Base-by-base conservation (phyloP, 164 flowering plant genomes). In the Chloranthus sessilifolius region DNA sequence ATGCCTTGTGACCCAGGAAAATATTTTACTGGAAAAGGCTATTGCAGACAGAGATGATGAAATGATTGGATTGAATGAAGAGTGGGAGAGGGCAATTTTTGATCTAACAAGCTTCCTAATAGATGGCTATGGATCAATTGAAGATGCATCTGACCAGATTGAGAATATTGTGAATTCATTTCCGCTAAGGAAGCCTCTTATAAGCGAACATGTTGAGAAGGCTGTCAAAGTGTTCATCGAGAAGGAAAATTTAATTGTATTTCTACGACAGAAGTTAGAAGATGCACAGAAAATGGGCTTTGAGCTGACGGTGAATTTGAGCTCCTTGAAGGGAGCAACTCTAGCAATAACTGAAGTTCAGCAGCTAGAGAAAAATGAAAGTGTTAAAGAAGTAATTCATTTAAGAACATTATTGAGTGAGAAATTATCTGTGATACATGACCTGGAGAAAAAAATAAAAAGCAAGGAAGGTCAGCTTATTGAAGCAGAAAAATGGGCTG, bases 61-160 rank as follows among this genome's bases (percentile, higher is more conserved):
- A 53, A 55, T 76, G 35, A 66, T 27, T 46, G 37, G 30, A 38
- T 43, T 67, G 35, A 15, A 46, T 37, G 46, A 43, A 52, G 80
- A 74, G 40, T 88, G 94, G 96, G 96, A 82, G 75, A 82, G 67
- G 70, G 90, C 90, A 37, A 76, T 62, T 22, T 56, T 73, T 43
- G 88, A 81, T 47, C 74, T 85, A 39, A 79, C 86, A 31, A 69
- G 46, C 61, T 82, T 81, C 64, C 81, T 88, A 39, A 8, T 70
- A 10, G 86, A 85, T 61, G 92, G 96, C 46, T 77, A 70, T 49
- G 77, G 55, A 62, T 81, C 86, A 34, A 76, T 85, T 42, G 72
- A 65, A 56, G 84, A 77, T 65, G 88, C 80, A 19, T 77, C 84
- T 50, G 40, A 60, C 23, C 86, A 82, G 61, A 66, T 85, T 52